A percentile compares a stretch with the other conserved stretches of the same genome.
Evolutionary conservation across 2,329 filamentous ascomycete species (phyloP).

Genomic region (Ceratocystis cacaofunesta): DNA sequence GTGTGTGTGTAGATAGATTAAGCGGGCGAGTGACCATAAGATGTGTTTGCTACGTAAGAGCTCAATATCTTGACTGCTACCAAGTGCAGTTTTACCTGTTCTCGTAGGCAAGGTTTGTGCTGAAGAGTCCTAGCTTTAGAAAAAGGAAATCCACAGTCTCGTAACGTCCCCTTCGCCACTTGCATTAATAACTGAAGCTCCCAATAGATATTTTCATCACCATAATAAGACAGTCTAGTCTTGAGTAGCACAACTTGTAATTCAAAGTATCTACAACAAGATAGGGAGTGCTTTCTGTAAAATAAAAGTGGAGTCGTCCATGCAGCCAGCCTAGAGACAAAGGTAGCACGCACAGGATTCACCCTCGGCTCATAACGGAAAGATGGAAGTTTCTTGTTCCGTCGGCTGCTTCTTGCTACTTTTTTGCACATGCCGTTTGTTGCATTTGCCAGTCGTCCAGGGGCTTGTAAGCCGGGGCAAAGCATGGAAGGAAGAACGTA

Average conservation of each 20-base stretch:
- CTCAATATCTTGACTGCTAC: not conserved
- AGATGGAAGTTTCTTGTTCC: slow-evolving; percentile 8
- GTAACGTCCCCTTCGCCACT: not conserved
- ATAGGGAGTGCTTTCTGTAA: not conserved
- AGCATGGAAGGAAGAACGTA: not conserved
- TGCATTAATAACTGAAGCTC: not conserved
- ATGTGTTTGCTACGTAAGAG: not conserved
- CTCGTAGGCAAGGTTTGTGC: no score
- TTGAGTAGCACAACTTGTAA: not conserved
- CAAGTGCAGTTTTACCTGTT: no score
- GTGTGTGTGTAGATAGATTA: not conserved
- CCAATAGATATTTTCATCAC: no score
- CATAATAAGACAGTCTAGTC: not conserved
- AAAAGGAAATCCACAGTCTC: no score
- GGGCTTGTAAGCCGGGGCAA: not conserved
- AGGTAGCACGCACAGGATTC: slow-evolving; percentile 1
- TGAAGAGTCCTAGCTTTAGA: no score
- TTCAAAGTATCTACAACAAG: not conserved
- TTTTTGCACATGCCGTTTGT: not conserved
- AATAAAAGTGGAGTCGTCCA: not conserved
- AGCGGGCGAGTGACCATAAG: not conserved
- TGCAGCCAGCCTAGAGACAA: not conserved
- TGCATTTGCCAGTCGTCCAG: not conserved
- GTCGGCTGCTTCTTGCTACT: not conserved
- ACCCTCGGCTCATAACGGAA: slow-evolving; percentile 4